Base-by-base conservation (phyloP, 2,329 filamentous ascomycete genomes). In the Neonectria ditissima region DNA sequence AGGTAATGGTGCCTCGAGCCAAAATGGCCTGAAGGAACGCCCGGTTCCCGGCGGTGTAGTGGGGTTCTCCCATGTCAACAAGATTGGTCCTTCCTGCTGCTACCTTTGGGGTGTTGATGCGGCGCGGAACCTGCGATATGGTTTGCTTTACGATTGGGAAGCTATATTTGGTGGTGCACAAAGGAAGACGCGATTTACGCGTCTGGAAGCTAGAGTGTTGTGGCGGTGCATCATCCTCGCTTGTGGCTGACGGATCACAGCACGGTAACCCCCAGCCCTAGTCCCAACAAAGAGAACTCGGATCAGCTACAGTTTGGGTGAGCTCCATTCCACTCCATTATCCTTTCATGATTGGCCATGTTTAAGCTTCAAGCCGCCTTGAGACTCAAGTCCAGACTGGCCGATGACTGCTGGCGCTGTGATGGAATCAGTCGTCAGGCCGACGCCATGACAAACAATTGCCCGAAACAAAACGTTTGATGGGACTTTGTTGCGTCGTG, bases 11-110 rank as follows among this genome's bases (percentile, higher is more conserved):
- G 22, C 92, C 91, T 53, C 90, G 89, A 3, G 92, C 89, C 78
- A 97, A 85, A 69, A 99, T 89, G 52, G 92, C 92, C 79, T 99
- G 96, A 1, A 98, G 84, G 75, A 99, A 97, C 9, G 95, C 94
- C 61, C 93, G 91, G 77, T 97, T 92, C 65, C 85, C 85, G 75
- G 97, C 83, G 59, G 77, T 75, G 73, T 86, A 87, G 22, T 79
- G 76, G 1, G 68, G 66, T 3, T 73, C 74, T 11, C 80, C 52
- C 18, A 77, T 73, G 26, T 37, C 43, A 22, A 34, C 20, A 70
- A 18, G 14, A 2, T 28, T 22, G 18, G 6, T 18, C 37, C 75
- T 73, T 37, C 78, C 68, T 67, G 72, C 76, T 39, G 37, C 32
- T 43, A n/a, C n/a, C n/a, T 18, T 50, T 20, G 11, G 28, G 20